phyloP scores from a whole-genome alignment of 129 eudicot species.

The Daucus carota region DNA sequence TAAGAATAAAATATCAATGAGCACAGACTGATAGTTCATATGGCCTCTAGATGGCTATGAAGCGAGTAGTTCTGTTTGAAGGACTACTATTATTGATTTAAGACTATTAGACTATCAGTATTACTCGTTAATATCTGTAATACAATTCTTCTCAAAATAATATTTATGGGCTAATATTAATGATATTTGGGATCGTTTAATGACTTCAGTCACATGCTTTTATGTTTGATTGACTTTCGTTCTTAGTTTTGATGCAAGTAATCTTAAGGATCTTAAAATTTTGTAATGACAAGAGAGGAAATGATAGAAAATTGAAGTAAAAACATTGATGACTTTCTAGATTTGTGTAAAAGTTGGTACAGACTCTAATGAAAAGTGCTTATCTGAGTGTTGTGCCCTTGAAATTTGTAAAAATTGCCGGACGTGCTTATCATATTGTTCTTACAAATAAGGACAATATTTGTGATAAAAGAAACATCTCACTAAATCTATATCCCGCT shows the following conservation, averaged over 20 bases:
- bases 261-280: not conserved
- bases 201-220: no score
- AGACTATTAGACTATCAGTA: not conserved
- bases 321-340: not conserved
- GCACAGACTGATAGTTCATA: not conserved
- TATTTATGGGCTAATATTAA: not conserved
- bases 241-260: not conserved
- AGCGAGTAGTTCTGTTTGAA: no score
- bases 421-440: not conserved
- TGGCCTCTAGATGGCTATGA: not conserved
- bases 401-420: not conserved
- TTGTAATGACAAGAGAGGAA: not conserved
- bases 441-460: not conserved
- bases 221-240: not conserved
- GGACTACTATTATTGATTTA: not conserved
- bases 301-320: no score
- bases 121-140: not conserved
- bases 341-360: no score
- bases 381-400: no score
- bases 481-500: no score
- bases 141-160: not conserved
- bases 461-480: not conserved
- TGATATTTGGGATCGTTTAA: not conserved
- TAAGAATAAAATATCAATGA: not conserved
- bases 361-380: no score